These are phyloP conservation scores for Barnettozyma sucrosica DNA, from an alignment of 805 yeast genomes.

Conservation along the genomic window DNA sequence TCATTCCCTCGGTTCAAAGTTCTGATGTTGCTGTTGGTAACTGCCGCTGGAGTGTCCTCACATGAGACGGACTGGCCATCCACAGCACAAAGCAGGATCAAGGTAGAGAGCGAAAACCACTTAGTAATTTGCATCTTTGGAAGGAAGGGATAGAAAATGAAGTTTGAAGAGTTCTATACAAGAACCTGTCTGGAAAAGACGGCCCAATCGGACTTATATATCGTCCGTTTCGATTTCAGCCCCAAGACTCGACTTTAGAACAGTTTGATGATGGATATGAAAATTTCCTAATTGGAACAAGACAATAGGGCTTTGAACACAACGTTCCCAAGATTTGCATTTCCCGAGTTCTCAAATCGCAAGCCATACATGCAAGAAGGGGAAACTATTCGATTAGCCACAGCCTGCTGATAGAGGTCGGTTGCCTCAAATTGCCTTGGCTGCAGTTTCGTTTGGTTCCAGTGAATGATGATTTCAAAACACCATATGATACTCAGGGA, in stretches of 20 bases:
- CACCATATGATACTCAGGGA: too few relatives aligned
- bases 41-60: constrained; percentile 7
- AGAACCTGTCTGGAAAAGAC: background rate
- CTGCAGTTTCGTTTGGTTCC: too few relatives aligned
- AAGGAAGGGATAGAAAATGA: background rate
- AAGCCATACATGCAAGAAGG: too few relatives aligned
- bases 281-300: constrained; percentile 1
- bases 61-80: constrained; percentile 7
- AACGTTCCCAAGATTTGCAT: background rate
- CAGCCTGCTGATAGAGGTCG: too few relatives aligned
- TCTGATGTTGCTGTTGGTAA: constrained; percentile 4
- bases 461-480: too few relatives aligned
- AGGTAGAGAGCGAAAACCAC: background rate
- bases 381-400: too few relatives aligned
- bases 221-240: background rate
- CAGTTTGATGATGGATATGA: background rate
- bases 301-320: background rate
- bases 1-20: background rate
- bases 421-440: background rate
- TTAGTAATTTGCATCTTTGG: background rate
- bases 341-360: background rate
- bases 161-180: background rate
- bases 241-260: background rate
- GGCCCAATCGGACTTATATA: background rate
- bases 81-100: background rate